These are phyloP conservation scores for Aspergillus amoenus DNA, from an alignment of 2,329 filamentous ascomycete genomes.

Conservation along the genomic window DNA sequence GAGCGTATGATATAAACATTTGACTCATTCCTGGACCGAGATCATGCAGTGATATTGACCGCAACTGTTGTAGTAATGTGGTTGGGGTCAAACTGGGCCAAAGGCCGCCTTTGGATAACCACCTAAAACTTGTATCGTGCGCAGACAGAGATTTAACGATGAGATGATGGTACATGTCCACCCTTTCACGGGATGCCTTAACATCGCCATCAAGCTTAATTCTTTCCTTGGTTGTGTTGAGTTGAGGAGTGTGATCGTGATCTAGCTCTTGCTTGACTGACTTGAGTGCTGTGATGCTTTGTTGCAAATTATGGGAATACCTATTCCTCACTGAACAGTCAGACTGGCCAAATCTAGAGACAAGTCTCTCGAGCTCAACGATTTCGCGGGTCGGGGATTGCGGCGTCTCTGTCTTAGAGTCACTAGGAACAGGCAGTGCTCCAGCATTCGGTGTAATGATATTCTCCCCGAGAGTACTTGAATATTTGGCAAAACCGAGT, in stretches of 20 bases:
- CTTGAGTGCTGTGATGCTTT: conserved; percentile 39
- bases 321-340: conserved; percentile 29
- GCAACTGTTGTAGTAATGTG: conserved; percentile 46
- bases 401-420: neutral
- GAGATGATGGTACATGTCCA: conserved; percentile 14
- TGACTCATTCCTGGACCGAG: conserved; percentile 40
- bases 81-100: conserved; percentile 45
- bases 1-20: conserved; percentile 39
- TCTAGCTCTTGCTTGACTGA: neutral
- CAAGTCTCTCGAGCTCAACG: conserved; percentile 26
- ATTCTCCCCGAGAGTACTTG: neutral
- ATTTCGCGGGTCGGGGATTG: conserved; percentile 7
- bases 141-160: conserved; percentile 22
- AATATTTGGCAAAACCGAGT: too few relatives aligned
- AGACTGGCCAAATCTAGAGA: conserved; percentile 21
- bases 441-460: neutral
- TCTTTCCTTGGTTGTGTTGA: neutral
- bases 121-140: conserved; percentile 31
- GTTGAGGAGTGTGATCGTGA: neutral
- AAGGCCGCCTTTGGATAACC: conserved; percentile 41
- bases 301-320: conserved; percentile 40
- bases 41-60: conserved; percentile 26
- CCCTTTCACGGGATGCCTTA: conserved; percentile 16
- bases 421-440: neutral
- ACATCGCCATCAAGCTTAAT: conserved; percentile 17